Evolutionary conservation across 169 alveolate genomes (phyloP), one percentile per base, ranked within the genome.

Genomic region (Plasmodium inui): DNA sequence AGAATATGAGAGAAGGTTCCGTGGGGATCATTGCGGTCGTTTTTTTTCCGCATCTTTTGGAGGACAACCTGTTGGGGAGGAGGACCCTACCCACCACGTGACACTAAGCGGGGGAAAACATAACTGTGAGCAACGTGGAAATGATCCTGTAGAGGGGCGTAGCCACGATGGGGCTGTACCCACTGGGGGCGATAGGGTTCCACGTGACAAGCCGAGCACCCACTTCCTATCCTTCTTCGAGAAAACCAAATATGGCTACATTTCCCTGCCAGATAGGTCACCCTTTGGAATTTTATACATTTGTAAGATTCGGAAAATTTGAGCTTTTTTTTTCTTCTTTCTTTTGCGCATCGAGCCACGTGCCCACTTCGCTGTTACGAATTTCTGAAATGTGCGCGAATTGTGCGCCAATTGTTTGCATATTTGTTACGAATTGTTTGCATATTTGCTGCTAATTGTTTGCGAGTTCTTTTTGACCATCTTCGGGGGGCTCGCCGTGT

Each of bases 281-380:
- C 94, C 92, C 44, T 94, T 82, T 79, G 97, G 97, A 10, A 95
- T 96, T 34, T 73, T 94, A 32, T 96, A 94, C 86, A 96, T 96
- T 28, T 94, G 96, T 67, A 96, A 96, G 92, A 92, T 96, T 73
- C 84, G 91, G 34, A 88, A 93, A 74, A 83, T 73, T 72, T 89
- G 72, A 92, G 2, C 1, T n/a, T 61, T 26, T 22, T 61, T 57
- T 5, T 57, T 14, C 17, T 12, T 57, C n/a, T 12, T 4, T 57
- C n/a, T 57, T 57, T 57, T 57, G 30, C n/a, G 32, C 73, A 3
- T 57, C 9, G 34, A 2, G 71, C 71, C 28, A 14, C 19, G 3
- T 55, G 19, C 28, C 26, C 71, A 6, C 26, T 4, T 2, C 26
- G 19, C 1, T 8, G 22, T 57, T 57, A n/a, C 32, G n/a, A 57